Evolutionary conservation across 2,329 filamentous ascomycete species (phyloP).

Genomic region (Colletotrichum kahawae): DNA sequence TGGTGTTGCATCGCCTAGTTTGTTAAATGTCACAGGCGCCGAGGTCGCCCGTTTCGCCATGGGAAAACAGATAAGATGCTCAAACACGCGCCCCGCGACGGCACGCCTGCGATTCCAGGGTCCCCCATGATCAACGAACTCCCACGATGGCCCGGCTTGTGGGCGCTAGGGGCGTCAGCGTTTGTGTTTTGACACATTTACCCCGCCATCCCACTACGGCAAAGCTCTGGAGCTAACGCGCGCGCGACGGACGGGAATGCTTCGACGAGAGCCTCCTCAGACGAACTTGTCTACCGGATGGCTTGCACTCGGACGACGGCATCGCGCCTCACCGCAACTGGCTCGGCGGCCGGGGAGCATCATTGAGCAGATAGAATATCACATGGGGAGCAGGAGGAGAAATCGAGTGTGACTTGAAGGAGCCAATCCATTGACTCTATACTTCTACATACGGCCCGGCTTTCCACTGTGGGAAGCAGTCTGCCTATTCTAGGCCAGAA

Average conservation of each 20-base stretch:
- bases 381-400: background rate
- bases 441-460: slow-evolving; percentile 18
- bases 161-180: background rate
- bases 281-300: background rate
- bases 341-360: background rate
- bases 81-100: background rate
- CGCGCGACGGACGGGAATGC: background rate
- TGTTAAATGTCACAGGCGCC: background rate
- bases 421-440: slow-evolving; percentile 15
- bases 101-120: background rate
- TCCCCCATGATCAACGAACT: background rate
- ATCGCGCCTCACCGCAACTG: background rate
- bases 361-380: background rate
- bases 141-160: slow-evolving; percentile 2
- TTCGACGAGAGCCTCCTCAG: background rate
- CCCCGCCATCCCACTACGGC: slow-evolving; percentile 7
- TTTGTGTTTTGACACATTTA: background rate
- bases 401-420: background rate
- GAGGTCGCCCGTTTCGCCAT: background rate
- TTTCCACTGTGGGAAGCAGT: slow-evolving; percentile 3
- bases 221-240: background rate
- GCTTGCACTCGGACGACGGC: background rate
- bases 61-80: background rate
- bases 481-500: slow-evolving; percentile 8
- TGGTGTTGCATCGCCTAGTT: background rate